These are phyloP conservation scores for Monoraphidium neglectum DNA, from an alignment of 139 green algal species.

Conservation along the genomic window DNA sequence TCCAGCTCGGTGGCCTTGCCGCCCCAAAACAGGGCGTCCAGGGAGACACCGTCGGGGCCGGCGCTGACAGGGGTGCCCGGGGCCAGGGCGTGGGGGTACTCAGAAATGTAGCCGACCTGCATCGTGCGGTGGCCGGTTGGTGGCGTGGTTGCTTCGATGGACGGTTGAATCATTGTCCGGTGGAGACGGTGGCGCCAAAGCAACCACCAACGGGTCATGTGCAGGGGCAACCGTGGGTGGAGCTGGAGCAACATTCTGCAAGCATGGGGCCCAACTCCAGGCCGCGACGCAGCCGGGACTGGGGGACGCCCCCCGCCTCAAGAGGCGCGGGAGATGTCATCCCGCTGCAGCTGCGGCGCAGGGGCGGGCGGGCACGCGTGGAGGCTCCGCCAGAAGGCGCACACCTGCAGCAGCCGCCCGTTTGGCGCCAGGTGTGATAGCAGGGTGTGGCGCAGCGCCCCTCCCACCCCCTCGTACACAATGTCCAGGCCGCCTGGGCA, in stretches of 20 bases:
- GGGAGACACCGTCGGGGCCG: neutral
- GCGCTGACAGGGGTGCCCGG: neutral
- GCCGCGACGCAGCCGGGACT: no score
- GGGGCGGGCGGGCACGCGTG: neutral
- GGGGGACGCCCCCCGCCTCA: no score
- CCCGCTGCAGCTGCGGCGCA: no score
- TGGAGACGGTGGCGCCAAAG: neutral
- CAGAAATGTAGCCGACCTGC: slow-evolving; percentile 72
- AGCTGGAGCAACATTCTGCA: no score
- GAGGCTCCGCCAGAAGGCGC: neutral
- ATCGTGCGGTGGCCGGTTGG: neutral
- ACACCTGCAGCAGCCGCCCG: slow-evolving; percentile 54
- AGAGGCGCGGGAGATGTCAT: no score
- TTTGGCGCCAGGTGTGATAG: slow-evolving; percentile 47
- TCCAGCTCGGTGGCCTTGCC: slow-evolving; percentile 20
- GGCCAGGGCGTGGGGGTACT: slow-evolving; percentile 60
- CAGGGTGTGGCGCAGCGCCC: slow-evolving; percentile 41
- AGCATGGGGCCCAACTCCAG: no score
- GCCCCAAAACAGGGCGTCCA: slow-evolving; percentile 56
- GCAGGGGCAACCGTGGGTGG: no score
- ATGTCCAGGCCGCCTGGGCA: slow-evolving; percentile 54
- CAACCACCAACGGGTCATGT: no score
- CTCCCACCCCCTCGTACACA: slow-evolving; percentile 78
- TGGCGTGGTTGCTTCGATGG: neutral
- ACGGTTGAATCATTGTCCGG: neutral